Conservation (phyloP, 2,329 filamentous ascomycete species). For the Aspergillus caelatus region DNA sequence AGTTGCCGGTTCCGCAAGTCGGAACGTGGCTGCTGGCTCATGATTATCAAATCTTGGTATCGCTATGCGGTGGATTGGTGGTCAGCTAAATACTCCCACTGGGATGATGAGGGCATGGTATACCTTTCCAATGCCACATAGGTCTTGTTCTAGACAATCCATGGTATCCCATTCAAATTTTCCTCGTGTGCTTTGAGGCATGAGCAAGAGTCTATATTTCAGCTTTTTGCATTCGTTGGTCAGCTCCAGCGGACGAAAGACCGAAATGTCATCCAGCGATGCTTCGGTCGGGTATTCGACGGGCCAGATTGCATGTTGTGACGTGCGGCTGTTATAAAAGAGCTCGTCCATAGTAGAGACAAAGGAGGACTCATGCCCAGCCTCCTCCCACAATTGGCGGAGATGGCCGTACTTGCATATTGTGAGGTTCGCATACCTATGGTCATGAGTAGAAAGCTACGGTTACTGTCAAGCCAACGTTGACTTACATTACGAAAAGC, state of each 20-base stretch:
- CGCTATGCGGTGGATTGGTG: background rate
- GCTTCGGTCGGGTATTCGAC: background rate
- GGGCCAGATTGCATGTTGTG: background rate
- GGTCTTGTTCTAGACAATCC: background rate
- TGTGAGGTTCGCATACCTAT: background rate
- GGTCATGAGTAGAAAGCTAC: background rate
- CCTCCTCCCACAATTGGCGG: background rate
- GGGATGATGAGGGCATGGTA: background rate
- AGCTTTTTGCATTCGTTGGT: background rate
- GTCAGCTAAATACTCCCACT: background rate
- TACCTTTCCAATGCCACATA: background rate
- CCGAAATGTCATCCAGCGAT: background rate
- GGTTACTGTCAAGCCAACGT: background rate
- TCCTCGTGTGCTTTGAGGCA: background rate
- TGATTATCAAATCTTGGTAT: background rate
- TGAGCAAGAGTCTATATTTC: background rate
- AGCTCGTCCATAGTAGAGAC: background rate
- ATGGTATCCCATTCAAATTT: background rate
- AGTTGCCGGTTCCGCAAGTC: background rate
- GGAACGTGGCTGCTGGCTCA: background rate
- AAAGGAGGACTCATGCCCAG: background rate
- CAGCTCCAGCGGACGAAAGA: background rate
- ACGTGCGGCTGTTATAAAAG: background rate
- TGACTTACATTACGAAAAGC: background rate
- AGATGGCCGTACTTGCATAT: background rate